These are phyloP conservation scores for Graphium sp. DNA, from an alignment of 2,329 filamentous ascomycete genomes.

Conservation along the genomic window DNA sequence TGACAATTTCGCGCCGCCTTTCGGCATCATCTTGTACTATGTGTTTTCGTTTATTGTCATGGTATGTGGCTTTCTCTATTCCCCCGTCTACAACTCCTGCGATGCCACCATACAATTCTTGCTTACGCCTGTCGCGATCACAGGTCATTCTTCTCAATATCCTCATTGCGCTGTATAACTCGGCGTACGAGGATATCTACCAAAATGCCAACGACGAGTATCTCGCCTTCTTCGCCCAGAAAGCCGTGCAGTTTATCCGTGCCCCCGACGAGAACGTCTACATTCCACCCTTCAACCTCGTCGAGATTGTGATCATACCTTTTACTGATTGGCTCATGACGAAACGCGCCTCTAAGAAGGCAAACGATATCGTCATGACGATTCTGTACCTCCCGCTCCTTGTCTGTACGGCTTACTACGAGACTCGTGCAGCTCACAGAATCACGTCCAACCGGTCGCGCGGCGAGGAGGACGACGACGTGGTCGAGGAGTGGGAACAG, in stretches of 20 bases:
- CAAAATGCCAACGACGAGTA: conserved; percentile 91
- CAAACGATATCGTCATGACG: conserved; percentile 85
- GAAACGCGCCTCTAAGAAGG: conserved; percentile 51
- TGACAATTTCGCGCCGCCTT: conserved; percentile 79
- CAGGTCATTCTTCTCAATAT: conserved; percentile 73
- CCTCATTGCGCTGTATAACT: conserved; percentile 93
- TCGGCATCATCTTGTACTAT: conserved; percentile 92
- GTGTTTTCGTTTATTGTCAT: conserved; percentile 95
- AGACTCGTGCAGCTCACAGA: conserved; percentile 45
- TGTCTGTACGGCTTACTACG: conserved; percentile 57
- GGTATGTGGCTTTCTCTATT: conserved; percentile 29
- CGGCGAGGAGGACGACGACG: conserved; percentile 82
- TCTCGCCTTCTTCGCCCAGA: conserved; percentile 80
- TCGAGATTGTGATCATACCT: conserved; percentile 68
- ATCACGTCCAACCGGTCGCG: conserved; percentile 59
- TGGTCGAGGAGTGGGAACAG: conserved; percentile 87
- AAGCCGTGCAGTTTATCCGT: conserved; percentile 92
- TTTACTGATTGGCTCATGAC: conserved; percentile 92
- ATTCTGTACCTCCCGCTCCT: conserved; percentile 73
- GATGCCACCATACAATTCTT: not conserved
- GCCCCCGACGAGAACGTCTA: conserved; percentile 97
- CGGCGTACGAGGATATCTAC: conserved; percentile 87
- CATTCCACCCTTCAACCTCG: conserved; percentile 85
- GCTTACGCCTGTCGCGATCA: not conserved
- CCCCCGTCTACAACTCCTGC: not conserved